Percentiles rank a stretch among this genome's conserved stretches.
phyloP scores from a whole-genome alignment of 805 yeast species.

The Zygoascus bituminiphila region DNA sequence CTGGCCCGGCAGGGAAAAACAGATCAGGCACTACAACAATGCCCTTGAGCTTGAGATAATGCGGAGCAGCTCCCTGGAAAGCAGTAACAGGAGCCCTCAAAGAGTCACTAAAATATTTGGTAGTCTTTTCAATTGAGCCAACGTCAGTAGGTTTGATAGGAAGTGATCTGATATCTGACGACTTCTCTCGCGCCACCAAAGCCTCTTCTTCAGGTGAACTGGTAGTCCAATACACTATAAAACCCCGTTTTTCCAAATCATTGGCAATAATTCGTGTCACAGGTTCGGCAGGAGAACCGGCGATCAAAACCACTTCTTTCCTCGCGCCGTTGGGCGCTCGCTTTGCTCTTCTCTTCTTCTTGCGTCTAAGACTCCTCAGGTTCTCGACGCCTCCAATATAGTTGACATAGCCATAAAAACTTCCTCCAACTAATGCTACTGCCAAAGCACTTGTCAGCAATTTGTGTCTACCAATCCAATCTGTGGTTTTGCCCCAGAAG shows the following conservation, averaged over 20 bases:
- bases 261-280: conserved; percentile 58
- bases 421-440: conserved; percentile 17
- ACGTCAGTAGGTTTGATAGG: conserved; percentile 41
- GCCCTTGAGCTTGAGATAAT: conserved; percentile 50
- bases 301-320: conserved; percentile 61
- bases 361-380: not conserved
- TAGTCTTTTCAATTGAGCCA: conserved; percentile 36
- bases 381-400: conserved; percentile 2
- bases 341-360: conserved; percentile 43
- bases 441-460: conserved; percentile 15
- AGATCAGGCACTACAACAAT: conserved; percentile 64
- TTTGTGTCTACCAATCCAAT: conserved; percentile 23
- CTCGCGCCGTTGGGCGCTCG: conserved; percentile 63
- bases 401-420: conserved; percentile 15
- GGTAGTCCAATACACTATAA: conserved; percentile 71
- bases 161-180: conserved; percentile 62
- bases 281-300: conserved; percentile 74
- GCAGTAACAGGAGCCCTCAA: conserved; percentile 50
- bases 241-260: conserved; percentile 72
- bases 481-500: conserved; percentile 10
- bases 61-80: conserved; percentile 50
- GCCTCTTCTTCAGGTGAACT: conserved; percentile 49
- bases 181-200: conserved; percentile 41
- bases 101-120: conserved; percentile 42
- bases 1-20: conserved; percentile 59